phyloP scores from a whole-genome alignment of 116 monocot genomes.

The Thalassia testudinum region DNA sequence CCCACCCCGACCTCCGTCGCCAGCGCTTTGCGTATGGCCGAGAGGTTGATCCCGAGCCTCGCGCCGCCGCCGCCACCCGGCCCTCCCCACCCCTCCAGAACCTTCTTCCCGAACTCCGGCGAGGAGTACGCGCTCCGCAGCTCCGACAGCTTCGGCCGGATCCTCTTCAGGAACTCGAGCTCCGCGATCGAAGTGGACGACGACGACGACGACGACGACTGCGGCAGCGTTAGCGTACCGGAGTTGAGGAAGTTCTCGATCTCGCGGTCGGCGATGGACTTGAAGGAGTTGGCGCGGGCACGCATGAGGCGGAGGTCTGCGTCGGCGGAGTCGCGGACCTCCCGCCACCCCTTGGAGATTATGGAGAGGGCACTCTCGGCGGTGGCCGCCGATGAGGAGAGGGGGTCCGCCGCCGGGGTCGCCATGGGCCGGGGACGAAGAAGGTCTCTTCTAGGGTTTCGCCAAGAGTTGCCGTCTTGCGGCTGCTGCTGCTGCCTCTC shows the following conservation, averaged over 20 bases:
- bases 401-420: conserved; percentile 9
- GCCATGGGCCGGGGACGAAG: conserved; percentile 2
- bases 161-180: conserved; percentile 69
- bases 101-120: conserved; percentile 56
- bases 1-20: conserved; percentile 27
- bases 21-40: conserved; percentile 40
- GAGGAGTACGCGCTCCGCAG: conserved; percentile 72
- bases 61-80: conserved; percentile 20
- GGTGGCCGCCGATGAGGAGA: conserved; percentile 28
- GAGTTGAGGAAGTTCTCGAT: conserved; percentile 68
- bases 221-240: conserved; percentile 7
- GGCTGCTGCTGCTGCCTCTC: too few species aligned
- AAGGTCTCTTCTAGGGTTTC: background rate
- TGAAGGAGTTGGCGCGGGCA: conserved; percentile 57
- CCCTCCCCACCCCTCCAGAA: conserved; percentile 62
- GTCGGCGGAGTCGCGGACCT: conserved; percentile 74
- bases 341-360: conserved; percentile 73
- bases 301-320: conserved; percentile 74
- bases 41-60: conserved; percentile 39
- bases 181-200: conserved; percentile 34
- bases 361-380: conserved; percentile 67
- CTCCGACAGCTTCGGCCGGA: conserved; percentile 80
- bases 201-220: conserved; percentile 8
- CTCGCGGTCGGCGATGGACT: conserved; percentile 72
- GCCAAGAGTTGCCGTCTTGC: too few species aligned